Conservation (phyloP, 1,284 basidiomycete genomes). For the Microbotryum saponariae region DNA sequence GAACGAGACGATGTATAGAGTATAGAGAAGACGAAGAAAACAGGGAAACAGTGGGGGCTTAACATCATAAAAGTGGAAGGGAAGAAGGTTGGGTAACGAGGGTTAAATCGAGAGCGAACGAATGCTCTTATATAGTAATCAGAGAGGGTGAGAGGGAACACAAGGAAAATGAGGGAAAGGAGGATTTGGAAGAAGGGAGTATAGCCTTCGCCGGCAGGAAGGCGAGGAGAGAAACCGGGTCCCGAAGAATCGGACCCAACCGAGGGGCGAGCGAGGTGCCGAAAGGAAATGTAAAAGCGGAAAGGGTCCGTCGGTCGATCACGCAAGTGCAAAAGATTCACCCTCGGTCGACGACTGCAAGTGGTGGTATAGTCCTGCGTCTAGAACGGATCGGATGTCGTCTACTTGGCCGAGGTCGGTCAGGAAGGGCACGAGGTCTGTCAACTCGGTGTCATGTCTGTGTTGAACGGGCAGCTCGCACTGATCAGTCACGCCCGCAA, state of each 20-base stretch:
- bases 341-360: background rate
- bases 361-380: conserved; percentile 39
- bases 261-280: background rate
- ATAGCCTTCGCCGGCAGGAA: background rate
- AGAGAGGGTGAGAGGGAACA: background rate
- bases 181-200: background rate
- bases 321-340: too few species aligned
- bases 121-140: too few species aligned
- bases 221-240: background rate
- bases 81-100: too few species aligned
- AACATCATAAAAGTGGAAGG: too few species aligned
- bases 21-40: too few species aligned
- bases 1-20: too few species aligned
- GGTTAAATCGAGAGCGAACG: too few species aligned
- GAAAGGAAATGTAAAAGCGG: background rate
- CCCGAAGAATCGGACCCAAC: background rate
- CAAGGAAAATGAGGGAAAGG: background rate
- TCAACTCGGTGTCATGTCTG: conserved; percentile 93
- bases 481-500: background rate
- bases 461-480: conserved; percentile 37
- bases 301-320: background rate
- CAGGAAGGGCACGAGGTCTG: conserved; percentile 85
- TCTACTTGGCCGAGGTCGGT: conserved; percentile 74
- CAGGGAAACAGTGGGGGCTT: too few species aligned
- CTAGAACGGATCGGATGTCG: conserved; percentile 87